phyloP scores from a whole-genome alignment of 345 rosid species.

The Populus simonii region DNA sequence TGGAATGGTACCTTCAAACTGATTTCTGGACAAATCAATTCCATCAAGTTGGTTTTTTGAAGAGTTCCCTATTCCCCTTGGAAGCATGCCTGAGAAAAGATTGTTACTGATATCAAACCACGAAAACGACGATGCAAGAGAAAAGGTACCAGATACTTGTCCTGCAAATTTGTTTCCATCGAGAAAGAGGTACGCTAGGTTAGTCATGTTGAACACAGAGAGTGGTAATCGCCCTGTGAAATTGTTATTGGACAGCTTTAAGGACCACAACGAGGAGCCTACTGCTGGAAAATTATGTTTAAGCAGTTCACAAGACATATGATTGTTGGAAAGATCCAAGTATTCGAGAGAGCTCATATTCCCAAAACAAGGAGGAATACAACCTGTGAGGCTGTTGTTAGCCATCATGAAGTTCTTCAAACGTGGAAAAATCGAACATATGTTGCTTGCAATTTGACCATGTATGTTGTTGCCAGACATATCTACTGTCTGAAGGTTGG shows the following conservation, averaged over 20 bases:
- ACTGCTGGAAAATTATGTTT: neutral
- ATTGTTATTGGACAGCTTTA: neutral
- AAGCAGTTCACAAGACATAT: neutral
- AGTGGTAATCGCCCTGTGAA: neutral
- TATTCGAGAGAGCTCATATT: neutral
- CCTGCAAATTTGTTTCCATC: neutral
- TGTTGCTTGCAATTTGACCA: conserved; percentile 3
- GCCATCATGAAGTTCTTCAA: neutral
- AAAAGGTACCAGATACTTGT: neutral
- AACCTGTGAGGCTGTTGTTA: conserved; percentile 10
- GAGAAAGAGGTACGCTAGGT: neutral
- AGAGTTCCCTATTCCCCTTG: neutral
- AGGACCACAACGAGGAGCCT: neutral
- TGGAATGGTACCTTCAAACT: neutral
- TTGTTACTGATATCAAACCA: neutral
- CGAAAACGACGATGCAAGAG: rapidly evolving
- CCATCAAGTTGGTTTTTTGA: neutral
- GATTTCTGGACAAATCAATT: neutral
- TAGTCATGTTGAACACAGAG: neutral
- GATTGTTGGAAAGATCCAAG: conserved; percentile 25
- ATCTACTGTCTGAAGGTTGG: neutral
- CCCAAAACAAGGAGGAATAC: conserved; percentile 20
- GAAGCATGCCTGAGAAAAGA: neutral
- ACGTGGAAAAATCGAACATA: conserved; percentile 3
- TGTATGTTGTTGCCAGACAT: neutral